Conservation (phyloP, 441 rosid species). For the Theobroma grandiflorum region DNA sequence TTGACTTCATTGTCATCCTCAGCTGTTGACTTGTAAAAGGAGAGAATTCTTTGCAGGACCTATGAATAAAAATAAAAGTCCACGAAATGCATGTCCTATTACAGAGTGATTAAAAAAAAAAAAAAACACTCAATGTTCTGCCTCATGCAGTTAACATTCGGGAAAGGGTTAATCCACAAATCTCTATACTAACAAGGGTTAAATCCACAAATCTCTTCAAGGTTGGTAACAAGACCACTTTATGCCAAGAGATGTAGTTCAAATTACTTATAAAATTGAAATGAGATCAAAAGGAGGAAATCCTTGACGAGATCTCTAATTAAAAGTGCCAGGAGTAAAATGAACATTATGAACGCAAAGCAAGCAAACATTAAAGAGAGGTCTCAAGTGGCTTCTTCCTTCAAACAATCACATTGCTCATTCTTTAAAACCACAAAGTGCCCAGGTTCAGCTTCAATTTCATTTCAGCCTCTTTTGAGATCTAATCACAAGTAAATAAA, state of each 20-base stretch:
- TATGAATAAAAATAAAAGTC: conserved; percentile 42
- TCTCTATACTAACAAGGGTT: background rate
- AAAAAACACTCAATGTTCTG: background rate
- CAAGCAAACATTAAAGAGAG: background rate
- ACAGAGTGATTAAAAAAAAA: background rate
- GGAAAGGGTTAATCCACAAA: background rate
- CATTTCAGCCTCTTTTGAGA: background rate
- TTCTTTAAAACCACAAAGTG: background rate
- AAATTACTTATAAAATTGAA: background rate
- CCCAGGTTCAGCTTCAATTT: background rate
- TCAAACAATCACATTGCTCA: background rate
- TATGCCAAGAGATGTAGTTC: background rate
- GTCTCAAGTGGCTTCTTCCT: background rate
- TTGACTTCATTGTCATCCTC: conserved; percentile 49
- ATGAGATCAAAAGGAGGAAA: background rate
- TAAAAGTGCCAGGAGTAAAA: conserved; percentile 1
- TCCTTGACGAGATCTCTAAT: background rate
- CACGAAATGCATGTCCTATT: conserved; percentile 8
- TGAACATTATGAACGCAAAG: background rate
- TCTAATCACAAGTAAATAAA: background rate
- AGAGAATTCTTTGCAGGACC: conserved; percentile 79
- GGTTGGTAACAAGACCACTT: conserved; percentile 1
- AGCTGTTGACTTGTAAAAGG: conserved; percentile 52
- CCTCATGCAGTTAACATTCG: background rate
- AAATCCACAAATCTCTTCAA: background rate